phyloP scores from a whole-genome alignment of 192 early-diverging fungal genomes.

The Radiomyces spectabilis region DNA sequence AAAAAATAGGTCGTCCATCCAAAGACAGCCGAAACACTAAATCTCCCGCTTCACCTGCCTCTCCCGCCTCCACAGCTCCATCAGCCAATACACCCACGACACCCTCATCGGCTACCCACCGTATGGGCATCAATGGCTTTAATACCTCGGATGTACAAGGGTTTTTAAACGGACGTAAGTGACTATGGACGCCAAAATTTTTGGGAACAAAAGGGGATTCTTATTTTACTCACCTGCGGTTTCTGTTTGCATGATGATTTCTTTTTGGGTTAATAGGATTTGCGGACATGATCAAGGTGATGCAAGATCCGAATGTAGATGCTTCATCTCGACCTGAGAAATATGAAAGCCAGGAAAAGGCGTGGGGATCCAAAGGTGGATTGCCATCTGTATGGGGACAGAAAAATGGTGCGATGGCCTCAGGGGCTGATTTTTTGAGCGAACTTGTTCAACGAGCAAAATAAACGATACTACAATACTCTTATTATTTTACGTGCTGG shows the following conservation, averaged over 20 bases:
- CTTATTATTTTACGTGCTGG: no score
- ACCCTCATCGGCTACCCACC: no score
- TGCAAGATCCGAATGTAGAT: background rate
- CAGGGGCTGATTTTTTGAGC: background rate
- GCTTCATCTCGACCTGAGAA: conserved; percentile 1
- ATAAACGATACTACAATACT: no score
- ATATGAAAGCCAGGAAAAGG: conserved; percentile 5
- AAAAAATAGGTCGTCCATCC: background rate
- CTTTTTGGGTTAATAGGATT: background rate
- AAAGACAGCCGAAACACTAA: background rate
- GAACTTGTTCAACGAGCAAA: background rate
- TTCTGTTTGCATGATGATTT: no score
- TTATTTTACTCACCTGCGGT: background rate
- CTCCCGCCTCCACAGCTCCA: no score
- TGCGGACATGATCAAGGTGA: background rate
- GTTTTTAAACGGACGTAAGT: conserved; percentile 1
- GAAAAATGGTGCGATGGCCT: background rate
- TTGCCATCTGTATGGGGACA: background rate
- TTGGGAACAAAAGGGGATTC: background rate
- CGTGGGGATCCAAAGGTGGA: conserved; percentile 1
- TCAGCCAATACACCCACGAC: no score
- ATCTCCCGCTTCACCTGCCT: no score
- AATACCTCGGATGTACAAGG: background rate
- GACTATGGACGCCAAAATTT: background rate
- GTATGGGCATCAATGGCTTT: conserved; percentile 1